Evolutionary conservation across 2,329 filamentous ascomycete species (phyloP).

Genomic region (Talaromyces marneffei): DNA sequence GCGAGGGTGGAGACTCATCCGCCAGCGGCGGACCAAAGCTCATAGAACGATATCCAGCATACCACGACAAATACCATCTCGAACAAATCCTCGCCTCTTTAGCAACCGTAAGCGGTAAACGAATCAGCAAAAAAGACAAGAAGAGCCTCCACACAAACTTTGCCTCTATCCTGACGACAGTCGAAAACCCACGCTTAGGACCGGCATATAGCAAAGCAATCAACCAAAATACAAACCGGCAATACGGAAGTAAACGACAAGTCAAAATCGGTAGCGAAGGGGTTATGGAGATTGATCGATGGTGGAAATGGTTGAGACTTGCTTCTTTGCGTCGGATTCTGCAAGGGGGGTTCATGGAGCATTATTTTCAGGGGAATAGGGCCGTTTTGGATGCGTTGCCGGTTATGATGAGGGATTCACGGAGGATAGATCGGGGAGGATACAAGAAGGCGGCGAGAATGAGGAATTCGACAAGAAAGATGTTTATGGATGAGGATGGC

Average conservation of each 20-base stretch:
- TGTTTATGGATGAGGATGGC: conserved; percentile 9
- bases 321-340: conserved; percentile 57
- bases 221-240: conserved; percentile 53
- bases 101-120: conserved; percentile 55
- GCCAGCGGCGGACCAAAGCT: conserved; percentile 39
- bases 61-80: conserved; percentile 58
- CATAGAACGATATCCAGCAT: conserved; percentile 62
- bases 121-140: conserved; percentile 61
- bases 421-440: conserved; percentile 22
- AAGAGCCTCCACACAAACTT: conserved; percentile 63
- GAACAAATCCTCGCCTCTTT: conserved; percentile 55
- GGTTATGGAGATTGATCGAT: conserved; percentile 61
- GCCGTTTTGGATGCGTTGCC: conserved; percentile 57
- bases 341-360: conserved; percentile 56
- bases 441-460: conserved; percentile 14
- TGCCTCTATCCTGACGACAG: conserved; percentile 58
- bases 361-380: conserved; percentile 56
- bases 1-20: conserved; percentile 19
- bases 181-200: conserved; percentile 61
- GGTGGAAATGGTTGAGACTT: conserved; percentile 66
- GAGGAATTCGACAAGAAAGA: conserved; percentile 8
- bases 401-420: conserved; percentile 32
- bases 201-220: conserved; percentile 62
- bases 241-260: conserved; percentile 57
- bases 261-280: conserved; percentile 54